These are phyloP conservation scores for Candida suzukii DNA, from an alignment of 805 yeast genomes.

Conservation along the genomic window DNA sequence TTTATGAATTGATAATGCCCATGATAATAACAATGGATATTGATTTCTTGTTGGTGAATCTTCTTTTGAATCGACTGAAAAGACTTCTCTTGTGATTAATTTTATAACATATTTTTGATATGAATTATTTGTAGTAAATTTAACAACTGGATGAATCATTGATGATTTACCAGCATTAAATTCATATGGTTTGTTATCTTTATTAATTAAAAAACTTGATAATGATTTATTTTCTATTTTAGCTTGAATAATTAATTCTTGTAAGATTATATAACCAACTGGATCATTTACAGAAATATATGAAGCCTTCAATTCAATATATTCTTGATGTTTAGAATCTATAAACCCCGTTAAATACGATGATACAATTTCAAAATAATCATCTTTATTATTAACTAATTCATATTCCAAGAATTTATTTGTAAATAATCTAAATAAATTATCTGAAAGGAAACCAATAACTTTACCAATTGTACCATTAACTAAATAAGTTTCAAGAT, in stretches of 20 bases:
- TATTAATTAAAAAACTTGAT: too few species aligned
- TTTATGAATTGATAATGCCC: slow-evolving; percentile 83
- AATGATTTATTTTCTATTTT: too few species aligned
- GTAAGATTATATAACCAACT: too few species aligned
- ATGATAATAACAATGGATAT: slow-evolving; percentile 63
- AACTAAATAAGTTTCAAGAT: slow-evolving; percentile 67
- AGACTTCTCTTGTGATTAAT: slow-evolving; percentile 28
- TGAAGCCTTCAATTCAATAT: too few species aligned
- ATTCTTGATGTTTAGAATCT: not conserved
- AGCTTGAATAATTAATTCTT: too few species aligned
- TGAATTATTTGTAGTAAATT: slow-evolving; percentile 31
- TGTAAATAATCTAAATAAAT: slow-evolving; percentile 18
- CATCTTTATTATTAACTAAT: slow-evolving; percentile 5
- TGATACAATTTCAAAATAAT: not conserved
- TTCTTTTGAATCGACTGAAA: slow-evolving; percentile 21
- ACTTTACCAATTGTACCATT: slow-evolving; percentile 90
- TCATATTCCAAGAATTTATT: slow-evolving; percentile 19
- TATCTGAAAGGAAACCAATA: slow-evolving; percentile 37
- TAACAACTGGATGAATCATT: slow-evolving; percentile 37
- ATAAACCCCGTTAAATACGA: slow-evolving; percentile 2
- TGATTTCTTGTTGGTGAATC: slow-evolving; percentile 41
- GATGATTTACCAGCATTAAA: too few species aligned
- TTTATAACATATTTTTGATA: slow-evolving; percentile 23
- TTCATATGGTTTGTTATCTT: too few species aligned
- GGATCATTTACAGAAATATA: too few species aligned